Evolutionary conservation across 768 basidiomycete genomes (phyloP).

Genomic region (Udeniomyces megalosporus): DNA sequence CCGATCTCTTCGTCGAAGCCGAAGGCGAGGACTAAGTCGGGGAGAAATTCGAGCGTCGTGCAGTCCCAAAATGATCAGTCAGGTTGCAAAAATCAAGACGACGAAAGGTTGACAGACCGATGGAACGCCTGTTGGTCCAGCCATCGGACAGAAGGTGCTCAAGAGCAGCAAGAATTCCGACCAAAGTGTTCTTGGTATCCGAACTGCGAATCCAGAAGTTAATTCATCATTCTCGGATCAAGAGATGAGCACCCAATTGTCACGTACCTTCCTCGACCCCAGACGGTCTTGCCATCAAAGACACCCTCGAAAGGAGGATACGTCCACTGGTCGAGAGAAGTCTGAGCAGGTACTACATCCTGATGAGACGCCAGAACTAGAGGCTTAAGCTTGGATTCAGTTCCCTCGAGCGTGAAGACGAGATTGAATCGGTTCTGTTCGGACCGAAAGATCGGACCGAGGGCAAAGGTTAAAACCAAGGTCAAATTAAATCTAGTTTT

Average conservation of each 20-base stretch:
- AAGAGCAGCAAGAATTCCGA: constrained; percentile 25
- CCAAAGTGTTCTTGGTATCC: constrained; percentile 26
- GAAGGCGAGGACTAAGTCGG: constrained; percentile 19
- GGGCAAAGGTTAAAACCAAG: no score
- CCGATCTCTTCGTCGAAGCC: constrained; percentile 26
- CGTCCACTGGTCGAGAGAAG: constrained; percentile 17
- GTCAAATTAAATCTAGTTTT: no score
- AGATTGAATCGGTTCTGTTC: no score
- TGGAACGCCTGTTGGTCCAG: constrained; percentile 21
- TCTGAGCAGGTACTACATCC: constrained; percentile 27
- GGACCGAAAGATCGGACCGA: no score
- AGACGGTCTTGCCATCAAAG: constrained; percentile 25
- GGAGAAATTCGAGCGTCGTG: no score
- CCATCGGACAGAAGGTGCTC: constrained; percentile 21
- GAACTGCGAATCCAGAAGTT: not conserved
- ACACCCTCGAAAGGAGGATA: not conserved
- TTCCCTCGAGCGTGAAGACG: constrained; percentile 57
- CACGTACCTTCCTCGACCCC: constrained; percentile 23
- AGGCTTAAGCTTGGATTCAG: constrained; percentile 47
- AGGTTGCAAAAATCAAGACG: no score
- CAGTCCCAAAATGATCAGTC: no score
- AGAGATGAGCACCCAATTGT: not conserved
- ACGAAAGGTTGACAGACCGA: not conserved
- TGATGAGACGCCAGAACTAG: constrained; percentile 31
- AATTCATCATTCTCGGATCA: not conserved